Evolutionary conservation across 1,284 basidiomycete genomes (phyloP).

Genomic region (Flammula alnicola): DNA sequence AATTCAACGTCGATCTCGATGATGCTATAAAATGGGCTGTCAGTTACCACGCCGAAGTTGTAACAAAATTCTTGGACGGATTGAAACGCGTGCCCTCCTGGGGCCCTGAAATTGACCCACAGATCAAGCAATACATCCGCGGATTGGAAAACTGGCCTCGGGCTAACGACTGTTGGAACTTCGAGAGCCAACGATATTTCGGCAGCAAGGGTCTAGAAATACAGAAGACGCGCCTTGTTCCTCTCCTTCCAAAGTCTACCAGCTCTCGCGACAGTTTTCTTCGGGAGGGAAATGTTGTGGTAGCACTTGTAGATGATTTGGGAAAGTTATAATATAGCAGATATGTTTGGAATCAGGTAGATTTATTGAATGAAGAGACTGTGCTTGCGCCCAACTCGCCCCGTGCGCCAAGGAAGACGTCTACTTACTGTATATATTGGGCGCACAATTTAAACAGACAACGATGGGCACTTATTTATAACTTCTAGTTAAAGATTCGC

Average conservation of each 20-base stretch:
- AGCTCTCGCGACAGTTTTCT: neutral
- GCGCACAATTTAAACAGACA: too few relatives aligned
- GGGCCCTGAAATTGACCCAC: slow-evolving; percentile 15
- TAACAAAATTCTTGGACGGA: slow-evolving; percentile 5
- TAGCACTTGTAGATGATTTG: slow-evolving; percentile 6
- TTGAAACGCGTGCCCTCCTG: slow-evolving; percentile 14
- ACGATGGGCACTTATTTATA: too few relatives aligned
- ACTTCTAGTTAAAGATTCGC: too few relatives aligned
- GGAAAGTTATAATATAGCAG: too few relatives aligned
- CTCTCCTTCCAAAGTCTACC: slow-evolving; percentile 5
- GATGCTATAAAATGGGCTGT: slow-evolving; percentile 41
- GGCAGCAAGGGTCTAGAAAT: slow-evolving; percentile 30
- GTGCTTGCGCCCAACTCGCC: too few relatives aligned
- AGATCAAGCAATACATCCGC: slow-evolving; percentile 20
- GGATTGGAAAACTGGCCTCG: slow-evolving; percentile 27
- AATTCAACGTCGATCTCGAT: slow-evolving; percentile 34
- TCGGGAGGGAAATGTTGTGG: slow-evolving; percentile 5
- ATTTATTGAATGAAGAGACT: too few relatives aligned
- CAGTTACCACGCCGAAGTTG: slow-evolving; percentile 25
- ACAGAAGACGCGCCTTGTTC: slow-evolving; percentile 16
- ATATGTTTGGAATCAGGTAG: too few relatives aligned
- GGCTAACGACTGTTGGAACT: slow-evolving; percentile 28
- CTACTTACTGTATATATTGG: too few relatives aligned
- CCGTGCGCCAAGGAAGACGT: too few relatives aligned
- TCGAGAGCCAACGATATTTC: slow-evolving; percentile 39